These are phyloP conservation scores for Cytidiella melzeri DNA, from an alignment of 768 basidiomycete genomes.

Conservation along the genomic window DNA sequence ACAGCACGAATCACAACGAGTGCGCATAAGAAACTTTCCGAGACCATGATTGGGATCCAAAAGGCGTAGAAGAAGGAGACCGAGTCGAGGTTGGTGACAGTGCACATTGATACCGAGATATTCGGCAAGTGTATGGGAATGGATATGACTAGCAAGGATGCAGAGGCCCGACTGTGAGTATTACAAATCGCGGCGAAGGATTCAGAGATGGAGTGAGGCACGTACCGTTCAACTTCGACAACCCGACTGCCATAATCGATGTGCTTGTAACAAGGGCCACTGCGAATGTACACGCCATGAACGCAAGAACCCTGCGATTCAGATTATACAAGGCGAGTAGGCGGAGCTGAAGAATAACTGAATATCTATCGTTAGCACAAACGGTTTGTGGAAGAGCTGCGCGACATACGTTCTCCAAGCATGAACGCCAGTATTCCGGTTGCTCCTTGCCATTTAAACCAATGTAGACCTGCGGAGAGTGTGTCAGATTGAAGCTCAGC, in stretches of 20 bases:
- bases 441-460: slow-evolving; percentile 58
- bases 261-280: slow-evolving; percentile 37
- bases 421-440: slow-evolving; percentile 49
- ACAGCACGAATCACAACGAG: slow-evolving; percentile 47
- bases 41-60: slow-evolving; percentile 55
- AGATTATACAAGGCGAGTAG: slow-evolving; percentile 56
- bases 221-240: slow-evolving; percentile 37
- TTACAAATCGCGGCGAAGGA: neutral
- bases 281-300: slow-evolving; percentile 32
- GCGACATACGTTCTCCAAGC: slow-evolving; percentile 47
- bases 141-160: slow-evolving; percentile 6
- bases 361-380: too few species aligned
- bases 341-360: slow-evolving; percentile 57
- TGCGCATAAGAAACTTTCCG: slow-evolving; percentile 46
- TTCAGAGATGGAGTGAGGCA: neutral
- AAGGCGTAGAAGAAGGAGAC: slow-evolving; percentile 41
- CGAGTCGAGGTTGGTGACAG: slow-evolving; percentile 29
- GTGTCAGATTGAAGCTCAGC: too few species aligned
- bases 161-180: neutral
- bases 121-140: slow-evolving; percentile 1
- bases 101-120: neutral
- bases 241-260: slow-evolving; percentile 41
- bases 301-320: slow-evolving; percentile 41
- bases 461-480: slow-evolving; percentile 15
- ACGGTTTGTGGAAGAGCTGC: too few species aligned